A percentile compares a stretch with the other conserved stretches of the same genome.
Evolutionary conservation across 2,329 filamentous ascomycete species (phyloP).

Genomic region (Scedosporium minutisporum): DNA sequence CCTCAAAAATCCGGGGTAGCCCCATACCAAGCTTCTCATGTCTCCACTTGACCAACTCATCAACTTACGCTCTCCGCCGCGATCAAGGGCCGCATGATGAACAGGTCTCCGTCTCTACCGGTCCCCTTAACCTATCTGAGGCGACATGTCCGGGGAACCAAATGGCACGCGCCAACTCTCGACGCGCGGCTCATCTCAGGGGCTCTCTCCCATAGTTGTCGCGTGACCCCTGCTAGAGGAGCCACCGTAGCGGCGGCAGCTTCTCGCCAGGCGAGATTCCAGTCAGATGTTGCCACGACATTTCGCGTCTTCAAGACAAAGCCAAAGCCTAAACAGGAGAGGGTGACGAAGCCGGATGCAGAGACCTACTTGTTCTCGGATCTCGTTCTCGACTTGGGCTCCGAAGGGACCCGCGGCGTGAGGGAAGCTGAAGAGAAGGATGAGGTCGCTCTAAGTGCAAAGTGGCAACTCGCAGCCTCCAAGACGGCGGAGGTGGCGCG

Average conservation of each 20-base stretch:
- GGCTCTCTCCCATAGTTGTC: neutral
- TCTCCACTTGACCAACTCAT: neutral
- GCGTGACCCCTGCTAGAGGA: neutral
- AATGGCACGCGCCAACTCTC: neutral
- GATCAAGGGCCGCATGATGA: neutral
- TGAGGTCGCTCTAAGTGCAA: constrained; percentile 20
- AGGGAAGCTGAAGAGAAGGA: constrained; percentile 28
- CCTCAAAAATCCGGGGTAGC: neutral
- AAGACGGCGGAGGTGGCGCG: constrained; percentile 18
- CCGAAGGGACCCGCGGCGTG: constrained; percentile 32
- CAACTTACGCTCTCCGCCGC: neutral
- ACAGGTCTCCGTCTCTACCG: neutral
- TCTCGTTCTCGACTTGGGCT: constrained; percentile 43
- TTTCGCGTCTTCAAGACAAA: neutral
- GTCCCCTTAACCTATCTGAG: neutral
- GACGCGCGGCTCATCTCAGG: neutral
- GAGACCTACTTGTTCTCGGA: constrained; percentile 27
- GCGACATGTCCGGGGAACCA: neutral
- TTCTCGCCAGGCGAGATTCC: too few relatives aligned
- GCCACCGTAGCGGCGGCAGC: neutral
- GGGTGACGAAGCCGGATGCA: neutral
- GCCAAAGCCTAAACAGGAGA: neutral
- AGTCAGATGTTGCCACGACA: too few relatives aligned
- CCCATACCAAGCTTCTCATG: neutral
- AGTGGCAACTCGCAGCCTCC: constrained; percentile 21